phyloP scores from a whole-genome alignment of 1,284 basidiomycete genomes.

The Boletus semigastroideus region DNA sequence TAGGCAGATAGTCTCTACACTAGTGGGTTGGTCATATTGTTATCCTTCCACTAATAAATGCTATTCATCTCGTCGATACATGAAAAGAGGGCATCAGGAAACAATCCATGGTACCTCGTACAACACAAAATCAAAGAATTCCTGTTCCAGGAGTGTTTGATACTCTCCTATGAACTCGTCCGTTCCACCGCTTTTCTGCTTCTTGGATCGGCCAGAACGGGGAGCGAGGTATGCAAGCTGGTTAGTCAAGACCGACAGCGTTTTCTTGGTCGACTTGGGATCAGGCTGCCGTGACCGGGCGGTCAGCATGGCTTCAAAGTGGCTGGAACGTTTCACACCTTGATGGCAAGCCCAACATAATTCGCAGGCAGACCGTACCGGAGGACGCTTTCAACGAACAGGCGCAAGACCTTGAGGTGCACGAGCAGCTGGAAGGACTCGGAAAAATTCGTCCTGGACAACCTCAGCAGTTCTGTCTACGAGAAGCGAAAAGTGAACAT shows the following conservation, averaged over 20 bases:
- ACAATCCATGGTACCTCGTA: conserved; percentile 85
- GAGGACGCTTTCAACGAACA: conserved; percentile 95
- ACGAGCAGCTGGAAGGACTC: conserved; percentile 95
- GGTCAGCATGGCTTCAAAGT: conserved; percentile 1
- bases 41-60: conserved; percentile 46
- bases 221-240: conserved; percentile 84
- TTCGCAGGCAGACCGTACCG: conserved; percentile 95
- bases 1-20: conserved; percentile 44
- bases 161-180: conserved; percentile 86
- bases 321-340: conserved; percentile 48
- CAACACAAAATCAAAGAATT: conserved; percentile 91
- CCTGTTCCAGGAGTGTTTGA: conserved; percentile 88
- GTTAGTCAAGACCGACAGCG: conserved; percentile 68
- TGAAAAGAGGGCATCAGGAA: conserved; percentile 36
- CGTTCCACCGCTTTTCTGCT: conserved; percentile 37
- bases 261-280: conserved; percentile 80
- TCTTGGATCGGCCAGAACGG: conserved; percentile 48
- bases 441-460: conserved; percentile 95
- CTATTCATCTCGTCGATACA: conserved; percentile 22
- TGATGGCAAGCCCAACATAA: conserved; percentile 81
- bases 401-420: conserved; percentile 88
- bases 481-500: conserved; percentile 6
- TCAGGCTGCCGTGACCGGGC: conserved; percentile 64
- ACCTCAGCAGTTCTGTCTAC: conserved; percentile 90
- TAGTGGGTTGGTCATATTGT: conserved; percentile 54